Evolutionary conservation across 805 yeast genomes (phyloP), one percentile per base, ranked within the genome.

Genomic region (Peterozyma toletana): DNA sequence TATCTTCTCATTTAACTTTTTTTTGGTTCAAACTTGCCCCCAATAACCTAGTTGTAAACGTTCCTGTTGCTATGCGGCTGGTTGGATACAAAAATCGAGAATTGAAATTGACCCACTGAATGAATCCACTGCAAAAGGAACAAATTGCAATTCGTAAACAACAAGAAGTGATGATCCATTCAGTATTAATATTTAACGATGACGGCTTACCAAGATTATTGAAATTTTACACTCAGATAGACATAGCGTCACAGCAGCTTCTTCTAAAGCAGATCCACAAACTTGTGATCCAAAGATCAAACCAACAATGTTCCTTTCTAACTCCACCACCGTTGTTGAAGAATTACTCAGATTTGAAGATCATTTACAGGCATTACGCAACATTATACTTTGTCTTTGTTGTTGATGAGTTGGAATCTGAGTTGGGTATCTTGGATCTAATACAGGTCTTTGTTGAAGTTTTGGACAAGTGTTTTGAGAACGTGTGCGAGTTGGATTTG

Each of bases 381-480:
- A 90, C 98, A 1, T 68, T 93, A n/a, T 91, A 86, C 62, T 93
- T 93, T 67, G 96, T 95, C 29, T 89, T 93, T 57, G 80, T 93
- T 35, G 98, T 91, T 11, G 99, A 93, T 63, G 93, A 86, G 49
- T 97, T 90, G 59, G 99, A 93, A 62, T 80, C 90, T 29, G 98
- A 93, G 62, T 71, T 93, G 35, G 98, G 98, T 1, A 91, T 91
- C 39, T 64, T 93, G 38, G 99, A 93, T 61, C 66, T 93, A 57
- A 91, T 93, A 45, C 99, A 93, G 60, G 97, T 93, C 37, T 91
- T 93, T 70, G 99, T 93, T 3, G 97, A 93, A 61, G 85, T 95
- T 42, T 71, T 93, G 51, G 96, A 93, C 59, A 79, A 84, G 46
- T 93, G 99, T 62, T 93, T 93, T 64, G 82, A 81, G 48, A 90